These are phyloP conservation scores for Umbelopsis vinacea DNA, from an alignment of 192 early-diverging fungal species.

Conservation along the genomic window DNA sequence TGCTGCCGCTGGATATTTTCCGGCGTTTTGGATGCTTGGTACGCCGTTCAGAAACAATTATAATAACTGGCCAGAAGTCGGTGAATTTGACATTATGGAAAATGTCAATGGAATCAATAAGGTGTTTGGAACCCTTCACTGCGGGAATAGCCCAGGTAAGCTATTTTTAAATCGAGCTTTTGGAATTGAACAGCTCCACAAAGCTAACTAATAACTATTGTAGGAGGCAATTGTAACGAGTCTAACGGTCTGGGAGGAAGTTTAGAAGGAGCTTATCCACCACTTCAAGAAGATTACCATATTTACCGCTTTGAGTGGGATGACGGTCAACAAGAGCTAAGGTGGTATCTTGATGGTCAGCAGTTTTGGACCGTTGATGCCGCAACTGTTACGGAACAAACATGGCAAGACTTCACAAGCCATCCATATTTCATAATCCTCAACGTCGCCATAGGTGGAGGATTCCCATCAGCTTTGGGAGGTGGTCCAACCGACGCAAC, in stretches of 20 bases:
- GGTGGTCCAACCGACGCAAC: constrained; percentile 7
- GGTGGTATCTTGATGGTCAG: constrained; percentile 7
- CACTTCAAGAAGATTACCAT: neutral
- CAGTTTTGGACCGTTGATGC: neutral
- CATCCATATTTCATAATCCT: constrained; percentile 1
- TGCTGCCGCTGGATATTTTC: constrained; percentile 15
- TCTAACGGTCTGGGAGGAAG: neutral
- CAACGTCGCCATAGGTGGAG: constrained; percentile 7
- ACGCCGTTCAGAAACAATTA: neutral
- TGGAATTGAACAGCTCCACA: neutral
- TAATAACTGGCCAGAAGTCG: neutral
- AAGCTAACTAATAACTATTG: neutral
- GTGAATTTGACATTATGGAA: constrained; percentile 19
- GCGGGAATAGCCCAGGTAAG: neutral
- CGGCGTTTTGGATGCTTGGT: constrained; percentile 17
- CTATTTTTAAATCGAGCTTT: neutral
- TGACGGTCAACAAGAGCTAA: neutral
- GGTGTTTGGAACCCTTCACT: neutral
- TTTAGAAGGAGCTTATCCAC: neutral
- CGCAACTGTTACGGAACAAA: neutral
- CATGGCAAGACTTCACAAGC: constrained; percentile 2
- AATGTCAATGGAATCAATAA: constrained; percentile 6
- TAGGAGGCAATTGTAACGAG: neutral
- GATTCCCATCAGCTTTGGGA: neutral
- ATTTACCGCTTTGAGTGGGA: constrained; percentile 3